Base-by-base conservation (phyloP, 2,329 filamentous ascomycete genomes). In the Arthrobotrys megalospora region DNA sequence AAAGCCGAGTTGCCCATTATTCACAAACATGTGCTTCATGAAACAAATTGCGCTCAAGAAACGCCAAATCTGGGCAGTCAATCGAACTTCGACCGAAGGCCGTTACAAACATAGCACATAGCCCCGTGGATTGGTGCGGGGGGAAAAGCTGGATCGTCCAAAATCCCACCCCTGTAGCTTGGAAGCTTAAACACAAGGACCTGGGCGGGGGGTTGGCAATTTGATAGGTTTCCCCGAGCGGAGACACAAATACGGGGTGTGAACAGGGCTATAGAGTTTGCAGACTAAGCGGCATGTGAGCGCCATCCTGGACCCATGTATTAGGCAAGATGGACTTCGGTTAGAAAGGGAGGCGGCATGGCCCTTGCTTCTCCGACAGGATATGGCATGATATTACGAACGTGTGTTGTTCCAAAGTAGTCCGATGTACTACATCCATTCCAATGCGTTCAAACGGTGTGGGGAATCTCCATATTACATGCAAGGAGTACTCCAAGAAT, bases 281-380 rank as follows among this genome's bases (percentile, higher is more conserved):
- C 34, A 28, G 55, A 28, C 3, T 10, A 7, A 60, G 55, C 55
- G 21, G 55, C 55, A 60, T 60, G 55, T 60, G 55, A 60, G 55
- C 34, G 55, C 36, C 55, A 60, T 60, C 10, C 19, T 10, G n/a
- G 12, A 12, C 55, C 52, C 55, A 60, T 60, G 55, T 60, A 50
- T 70, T 66, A 66, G 62, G 62, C 28, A 73, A 73, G 50, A 66
- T 66, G 41, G 14, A 73, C 60, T 58, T 66, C 69, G 69, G 69
- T 41, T 73, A 73, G 48, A 43, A 50, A 65, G 52, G 68, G 69
- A 65, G 38, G 38, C 55, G 36, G 34, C 14, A 43, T 43, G 36
- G 11, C 36, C 55, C 55, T 10, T 60, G 21, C 3, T n/a, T 38
- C 32, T 3, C 52, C 32, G 32, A 10, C 32, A 14, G 32, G 52